Evolutionary conservation across 768 basidiomycete species (phyloP).

Genomic region (Tylopilus felleus): DNA sequence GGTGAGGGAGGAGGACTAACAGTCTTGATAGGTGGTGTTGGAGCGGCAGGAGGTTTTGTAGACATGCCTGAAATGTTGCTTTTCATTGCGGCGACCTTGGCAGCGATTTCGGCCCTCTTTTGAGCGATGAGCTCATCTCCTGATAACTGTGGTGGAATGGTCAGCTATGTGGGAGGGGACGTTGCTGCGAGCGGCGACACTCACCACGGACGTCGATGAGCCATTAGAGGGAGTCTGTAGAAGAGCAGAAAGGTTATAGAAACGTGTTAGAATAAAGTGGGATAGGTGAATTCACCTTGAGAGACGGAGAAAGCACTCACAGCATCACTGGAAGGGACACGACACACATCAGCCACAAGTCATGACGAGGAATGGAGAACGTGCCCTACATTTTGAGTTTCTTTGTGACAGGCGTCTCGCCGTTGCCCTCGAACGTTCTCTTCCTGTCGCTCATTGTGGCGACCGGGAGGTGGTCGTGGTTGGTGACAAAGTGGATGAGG

Average conservation of each 20-base stretch:
- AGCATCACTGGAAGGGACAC: slow-evolving; percentile 46
- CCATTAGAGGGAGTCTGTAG: slow-evolving; percentile 52
- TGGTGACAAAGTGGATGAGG: background rate
- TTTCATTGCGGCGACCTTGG: slow-evolving; percentile 79
- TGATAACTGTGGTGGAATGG: slow-evolving; percentile 35
- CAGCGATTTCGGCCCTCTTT: slow-evolving; percentile 80
- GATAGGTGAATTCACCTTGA: slow-evolving; percentile 71
- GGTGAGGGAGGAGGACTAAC: slow-evolving; percentile 39
- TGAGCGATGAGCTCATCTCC: slow-evolving; percentile 72
- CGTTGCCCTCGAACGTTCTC: slow-evolving; percentile 54
- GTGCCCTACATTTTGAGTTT: slow-evolving; percentile 59
- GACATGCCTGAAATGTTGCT: slow-evolving; percentile 33
- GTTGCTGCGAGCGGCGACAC: slow-evolving; percentile 20
- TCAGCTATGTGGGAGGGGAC: background rate
- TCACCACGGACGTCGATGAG: slow-evolving; percentile 40
- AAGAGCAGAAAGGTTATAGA: slow-evolving; percentile 61
- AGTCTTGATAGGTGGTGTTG: slow-evolving; percentile 20
- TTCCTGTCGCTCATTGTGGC: slow-evolving; percentile 64
- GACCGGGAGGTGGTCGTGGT: background rate
- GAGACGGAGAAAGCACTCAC: slow-evolving; percentile 52
- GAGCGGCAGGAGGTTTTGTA: slow-evolving; percentile 25
- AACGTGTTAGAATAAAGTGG: slow-evolving; percentile 52
- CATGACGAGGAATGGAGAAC: slow-evolving; percentile 15
- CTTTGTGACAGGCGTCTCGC: slow-evolving; percentile 48
- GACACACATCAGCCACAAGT: slow-evolving; percentile 9